phyloP scores from a whole-genome alignment of 805 yeast species.

The Pichia pseudocactophila region DNA sequence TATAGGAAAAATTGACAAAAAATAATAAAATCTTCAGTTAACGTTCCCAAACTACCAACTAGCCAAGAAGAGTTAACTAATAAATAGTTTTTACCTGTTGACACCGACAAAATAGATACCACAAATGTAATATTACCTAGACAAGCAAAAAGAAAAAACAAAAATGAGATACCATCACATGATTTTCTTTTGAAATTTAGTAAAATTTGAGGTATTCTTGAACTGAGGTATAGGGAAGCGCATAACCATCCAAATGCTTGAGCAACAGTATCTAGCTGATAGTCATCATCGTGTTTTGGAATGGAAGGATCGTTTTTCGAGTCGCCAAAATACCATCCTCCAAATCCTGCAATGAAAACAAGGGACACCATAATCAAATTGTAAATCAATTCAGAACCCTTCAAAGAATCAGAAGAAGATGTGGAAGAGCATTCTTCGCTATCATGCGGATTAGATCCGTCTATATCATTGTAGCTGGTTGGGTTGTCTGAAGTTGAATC shows the following conservation, averaged over 20 bases:
- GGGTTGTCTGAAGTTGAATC: constrained; percentile 25
- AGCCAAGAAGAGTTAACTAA: constrained; percentile 87
- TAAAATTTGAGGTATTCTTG: constrained; percentile 86
- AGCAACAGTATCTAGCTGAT: constrained; percentile 66
- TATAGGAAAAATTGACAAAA: constrained; percentile 81
- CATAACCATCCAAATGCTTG: constrained; percentile 82
- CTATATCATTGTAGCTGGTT: constrained; percentile 26
- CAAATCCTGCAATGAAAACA: constrained; percentile 69
- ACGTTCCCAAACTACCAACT: constrained; percentile 84
- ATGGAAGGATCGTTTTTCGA: constrained; percentile 7
- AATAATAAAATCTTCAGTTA: constrained; percentile 72
- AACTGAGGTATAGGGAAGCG: constrained; percentile 70
- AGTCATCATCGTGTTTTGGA: constrained; percentile 32
- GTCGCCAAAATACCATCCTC: constrained; percentile 70
- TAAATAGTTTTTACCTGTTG: constrained; percentile 59
- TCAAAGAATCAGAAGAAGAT: neutral
- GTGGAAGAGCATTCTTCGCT: constrained; percentile 1
- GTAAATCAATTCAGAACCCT: constrained; percentile 25
- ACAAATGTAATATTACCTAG: constrained; percentile 90
- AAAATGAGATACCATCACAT: constrained; percentile 89
- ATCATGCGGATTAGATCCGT: constrained; percentile 10
- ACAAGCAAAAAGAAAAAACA: constrained; percentile 92
- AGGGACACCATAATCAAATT: constrained; percentile 47
- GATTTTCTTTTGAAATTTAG: constrained; percentile 80
- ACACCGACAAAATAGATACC: constrained; percentile 69